A percentile compares a stretch with the other conserved stretches of the same genome.
Conservation (phyloP, 805 yeast species). For the Sugiyamaella valdiviana region DNA sequence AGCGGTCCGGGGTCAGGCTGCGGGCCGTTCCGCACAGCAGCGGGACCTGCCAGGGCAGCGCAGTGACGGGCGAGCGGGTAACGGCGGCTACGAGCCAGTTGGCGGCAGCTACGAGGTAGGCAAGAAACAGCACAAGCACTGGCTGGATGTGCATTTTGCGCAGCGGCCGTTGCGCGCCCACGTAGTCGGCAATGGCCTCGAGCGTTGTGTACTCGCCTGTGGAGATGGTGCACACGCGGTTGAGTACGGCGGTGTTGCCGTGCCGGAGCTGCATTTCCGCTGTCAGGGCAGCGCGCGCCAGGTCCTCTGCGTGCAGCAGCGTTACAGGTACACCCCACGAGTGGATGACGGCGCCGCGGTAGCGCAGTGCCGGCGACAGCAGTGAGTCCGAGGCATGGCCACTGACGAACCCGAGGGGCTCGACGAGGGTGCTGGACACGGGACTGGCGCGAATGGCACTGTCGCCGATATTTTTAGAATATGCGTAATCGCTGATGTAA, state of each 20-base stretch:
- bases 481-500: constrained; percentile 4
- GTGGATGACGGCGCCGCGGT: constrained; percentile 20
- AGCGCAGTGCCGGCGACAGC: constrained; percentile 20
- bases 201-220: constrained; percentile 21
- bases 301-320: constrained; percentile 31
- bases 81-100: constrained; percentile 5
- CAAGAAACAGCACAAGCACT: constrained; percentile 16
- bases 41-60: constrained; percentile 9
- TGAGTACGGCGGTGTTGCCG: constrained; percentile 21
- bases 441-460: constrained; percentile 11
- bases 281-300: constrained; percentile 41
- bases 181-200: constrained; percentile 19
- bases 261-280: constrained; percentile 23
- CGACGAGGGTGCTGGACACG: constrained; percentile 21
- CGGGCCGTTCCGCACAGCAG: constrained; percentile 16
- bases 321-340: constrained; percentile 22
- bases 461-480: constrained; percentile 24
- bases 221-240: neutral
- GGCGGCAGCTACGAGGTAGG: constrained; percentile 13
- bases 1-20: constrained; percentile 23
- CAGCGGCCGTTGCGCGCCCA: constrained; percentile 11
- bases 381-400: constrained; percentile 28
- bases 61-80: constrained; percentile 10
- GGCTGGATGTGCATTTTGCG: constrained; percentile 19
- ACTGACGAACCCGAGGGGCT: constrained; percentile 23